Conservation (phyloP, 495 filamentous ascomycete genomes). For the Xylaria acuta region DNA sequence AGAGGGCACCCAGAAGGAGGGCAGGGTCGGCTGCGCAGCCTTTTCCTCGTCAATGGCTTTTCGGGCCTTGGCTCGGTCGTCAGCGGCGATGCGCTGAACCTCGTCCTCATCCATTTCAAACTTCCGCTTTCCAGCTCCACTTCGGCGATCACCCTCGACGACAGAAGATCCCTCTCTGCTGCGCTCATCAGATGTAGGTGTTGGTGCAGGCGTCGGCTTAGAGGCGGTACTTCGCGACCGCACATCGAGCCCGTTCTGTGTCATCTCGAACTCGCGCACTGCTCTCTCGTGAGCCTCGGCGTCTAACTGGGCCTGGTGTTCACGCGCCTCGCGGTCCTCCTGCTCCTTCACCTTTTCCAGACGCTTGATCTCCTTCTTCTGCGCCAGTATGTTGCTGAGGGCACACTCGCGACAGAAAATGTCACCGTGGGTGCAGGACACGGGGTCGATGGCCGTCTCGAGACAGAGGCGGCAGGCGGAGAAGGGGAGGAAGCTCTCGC, state of each 20-base stretch:
- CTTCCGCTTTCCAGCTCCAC: slow-evolving; percentile 66
- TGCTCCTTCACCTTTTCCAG: slow-evolving; percentile 70
- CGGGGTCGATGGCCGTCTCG: slow-evolving; percentile 80
- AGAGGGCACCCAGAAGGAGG: slow-evolving; percentile 94
- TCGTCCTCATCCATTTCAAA: slow-evolving; percentile 87
- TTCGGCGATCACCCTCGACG: slow-evolving; percentile 32
- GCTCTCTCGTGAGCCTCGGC: slow-evolving; percentile 65
- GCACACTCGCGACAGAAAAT: slow-evolving; percentile 98
- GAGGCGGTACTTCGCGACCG: slow-evolving; percentile 43
- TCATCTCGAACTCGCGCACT: slow-evolving; percentile 67
- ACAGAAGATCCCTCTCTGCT: slow-evolving; percentile 14
- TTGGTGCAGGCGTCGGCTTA: slow-evolving; percentile 20
- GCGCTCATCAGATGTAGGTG: slow-evolving; percentile 25
- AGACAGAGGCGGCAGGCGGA: slow-evolving; percentile 90
- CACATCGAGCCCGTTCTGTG: slow-evolving; percentile 73
- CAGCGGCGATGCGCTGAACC: slow-evolving; percentile 69
- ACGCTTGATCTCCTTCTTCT: slow-evolving; percentile 92
- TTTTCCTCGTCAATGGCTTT: slow-evolving; percentile 76
- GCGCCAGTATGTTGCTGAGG: slow-evolving; percentile 84
- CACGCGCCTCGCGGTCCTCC: slow-evolving; percentile 59
- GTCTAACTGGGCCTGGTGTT: slow-evolving; percentile 59
- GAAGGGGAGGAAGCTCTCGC: slow-evolving; percentile 94
- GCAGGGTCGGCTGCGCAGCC: slow-evolving; percentile 74
- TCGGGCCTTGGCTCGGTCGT: slow-evolving; percentile 73
- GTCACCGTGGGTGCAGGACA: slow-evolving; percentile 77